phyloP scores from a whole-genome alignment of 2,329 filamentous ascomycete species.

The Colletotrichum sp. region DNA sequence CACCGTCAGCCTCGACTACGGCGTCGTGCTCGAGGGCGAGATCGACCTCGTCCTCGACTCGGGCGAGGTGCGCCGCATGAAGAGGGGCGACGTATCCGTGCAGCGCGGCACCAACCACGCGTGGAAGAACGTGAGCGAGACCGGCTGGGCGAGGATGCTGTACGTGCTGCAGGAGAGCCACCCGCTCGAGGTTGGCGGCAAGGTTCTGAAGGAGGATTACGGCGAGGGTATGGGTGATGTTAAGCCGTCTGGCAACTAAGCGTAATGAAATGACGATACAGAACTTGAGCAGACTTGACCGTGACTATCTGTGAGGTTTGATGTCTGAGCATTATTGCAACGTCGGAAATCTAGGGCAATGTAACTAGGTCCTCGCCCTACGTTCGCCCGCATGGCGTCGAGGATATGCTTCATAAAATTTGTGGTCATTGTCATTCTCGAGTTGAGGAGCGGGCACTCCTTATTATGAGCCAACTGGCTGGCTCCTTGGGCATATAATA shows the following conservation, averaged over 20 bases:
- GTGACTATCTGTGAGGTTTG: not conserved
- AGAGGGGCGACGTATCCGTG: slow-evolving; percentile 57
- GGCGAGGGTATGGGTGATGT: slow-evolving; percentile 24
- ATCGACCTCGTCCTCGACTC: slow-evolving; percentile 57
- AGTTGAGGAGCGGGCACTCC: too few species aligned
- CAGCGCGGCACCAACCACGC: slow-evolving; percentile 61
- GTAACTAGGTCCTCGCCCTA: too few species aligned
- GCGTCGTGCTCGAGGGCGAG: slow-evolving; percentile 58
- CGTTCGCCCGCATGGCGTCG: too few species aligned
- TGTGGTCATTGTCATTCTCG: too few species aligned
- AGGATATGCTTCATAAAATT: too few species aligned
- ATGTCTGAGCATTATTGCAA: too few species aligned
- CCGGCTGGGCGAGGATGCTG: slow-evolving; percentile 49
- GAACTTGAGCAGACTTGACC: not conserved
- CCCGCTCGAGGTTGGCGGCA: slow-evolving; percentile 4
- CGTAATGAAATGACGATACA: not conserved
- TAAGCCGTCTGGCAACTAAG: slow-evolving; percentile 7
- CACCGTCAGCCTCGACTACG: slow-evolving; percentile 60
- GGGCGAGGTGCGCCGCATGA: slow-evolving; percentile 50
- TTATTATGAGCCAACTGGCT: too few species aligned
- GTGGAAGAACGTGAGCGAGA: slow-evolving; percentile 51
- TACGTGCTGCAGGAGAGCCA: slow-evolving; percentile 38
- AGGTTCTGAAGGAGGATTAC: slow-evolving; percentile 20
- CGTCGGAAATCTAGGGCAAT: too few species aligned
- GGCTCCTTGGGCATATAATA: too few species aligned